A percentile compares a stretch with the other conserved stretches of the same genome.
Conservation (phyloP, 768 basidiomycete species). For the Hirschioporus abietinus region DNA sequence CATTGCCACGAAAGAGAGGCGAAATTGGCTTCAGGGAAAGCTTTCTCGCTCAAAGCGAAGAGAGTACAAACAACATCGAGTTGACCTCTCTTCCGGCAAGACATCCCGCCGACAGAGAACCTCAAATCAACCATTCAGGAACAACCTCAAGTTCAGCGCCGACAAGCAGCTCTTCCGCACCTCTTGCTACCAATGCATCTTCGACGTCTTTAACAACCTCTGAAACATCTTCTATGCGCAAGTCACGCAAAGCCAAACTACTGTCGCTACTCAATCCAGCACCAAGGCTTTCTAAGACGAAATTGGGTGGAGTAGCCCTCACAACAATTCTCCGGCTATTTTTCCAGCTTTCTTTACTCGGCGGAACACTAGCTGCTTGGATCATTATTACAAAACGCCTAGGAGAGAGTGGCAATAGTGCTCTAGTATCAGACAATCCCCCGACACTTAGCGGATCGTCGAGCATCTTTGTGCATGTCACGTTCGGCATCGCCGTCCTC, state of each 20-base stretch:
- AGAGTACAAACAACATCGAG: conserved; percentile 13
- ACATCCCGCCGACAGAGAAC: conserved; percentile 44
- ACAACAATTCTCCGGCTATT: conserved; percentile 14
- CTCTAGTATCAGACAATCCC: conserved; percentile 8
- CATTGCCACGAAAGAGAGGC: conserved; percentile 57
- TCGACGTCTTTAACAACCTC: conserved; percentile 25
- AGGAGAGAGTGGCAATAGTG: conserved; percentile 10
- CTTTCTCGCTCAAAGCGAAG: conserved; percentile 22
- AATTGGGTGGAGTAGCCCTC: conserved; percentile 16
- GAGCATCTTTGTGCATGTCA: conserved; percentile 55
- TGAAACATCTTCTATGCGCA: conserved; percentile 8
- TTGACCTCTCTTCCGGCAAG: conserved; percentile 34
- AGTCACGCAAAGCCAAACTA: conserved; percentile 2
- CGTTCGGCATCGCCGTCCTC: conserved; percentile 48
- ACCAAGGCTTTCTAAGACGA: not conserved
- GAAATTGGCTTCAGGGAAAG: conserved; percentile 59
- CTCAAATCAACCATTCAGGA: conserved; percentile 12
- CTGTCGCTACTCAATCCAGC: not conserved
- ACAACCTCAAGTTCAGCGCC: conserved; percentile 9
- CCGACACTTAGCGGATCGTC: conserved; percentile 25
- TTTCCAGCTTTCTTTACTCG: conserved; percentile 23
- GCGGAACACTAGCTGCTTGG: conserved; percentile 53
- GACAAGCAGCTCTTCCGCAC: not conserved
- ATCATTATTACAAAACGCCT: conserved; percentile 32
- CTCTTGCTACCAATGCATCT: conserved; percentile 33